Percentiles rank a stretch among this genome's conserved stretches.
Evolutionary conservation across 1,284 basidiomycete genomes (phyloP).

Genomic region (Irpex sp.): DNA sequence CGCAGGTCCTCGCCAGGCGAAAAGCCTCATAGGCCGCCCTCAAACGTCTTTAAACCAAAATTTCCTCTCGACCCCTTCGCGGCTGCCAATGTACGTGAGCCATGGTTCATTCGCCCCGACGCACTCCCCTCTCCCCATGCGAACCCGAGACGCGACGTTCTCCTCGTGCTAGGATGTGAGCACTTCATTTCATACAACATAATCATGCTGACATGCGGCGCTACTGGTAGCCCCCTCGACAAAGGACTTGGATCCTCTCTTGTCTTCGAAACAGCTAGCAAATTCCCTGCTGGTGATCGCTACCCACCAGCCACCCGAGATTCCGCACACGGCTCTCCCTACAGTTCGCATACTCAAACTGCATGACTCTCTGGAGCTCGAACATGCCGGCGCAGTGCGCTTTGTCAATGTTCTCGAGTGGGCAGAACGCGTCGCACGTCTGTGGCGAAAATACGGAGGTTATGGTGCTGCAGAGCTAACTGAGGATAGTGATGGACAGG

Average conservation of each 20-base stretch:
- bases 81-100: slow-evolving; percentile 26
- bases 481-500: slow-evolving; percentile 26
- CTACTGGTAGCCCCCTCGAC: slow-evolving; percentile 32
- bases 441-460: slow-evolving; percentile 40
- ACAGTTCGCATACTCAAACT: slow-evolving; percentile 42
- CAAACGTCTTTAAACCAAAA: slow-evolving; percentile 44
- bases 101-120: slow-evolving; percentile 34
- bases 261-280: slow-evolving; percentile 41
- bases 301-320: slow-evolving; percentile 39
- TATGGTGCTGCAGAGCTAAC: slow-evolving; percentile 28
- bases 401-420: slow-evolving; percentile 50
- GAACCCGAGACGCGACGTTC: slow-evolving; percentile 33
- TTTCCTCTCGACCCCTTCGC: slow-evolving; percentile 49
- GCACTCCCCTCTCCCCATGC: slow-evolving; percentile 22
- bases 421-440: slow-evolving; percentile 45
- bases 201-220: not conserved
- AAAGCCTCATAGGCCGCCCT: slow-evolving; percentile 13
- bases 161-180: slow-evolving; percentile 50
- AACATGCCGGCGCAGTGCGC: slow-evolving; percentile 44
- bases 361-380: slow-evolving; percentile 36
- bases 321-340: slow-evolving; percentile 31
- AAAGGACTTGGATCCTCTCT: slow-evolving; percentile 40
- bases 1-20: slow-evolving; percentile 2
- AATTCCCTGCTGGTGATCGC: slow-evolving; percentile 47
- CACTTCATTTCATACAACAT: slow-evolving; percentile 2